A percentile compares a stretch with the other conserved stretches of the same genome.
Evolutionary conservation across 2,329 filamentous ascomycete genomes (phyloP).

Genomic region (Aspergillus sclerotialis): DNA sequence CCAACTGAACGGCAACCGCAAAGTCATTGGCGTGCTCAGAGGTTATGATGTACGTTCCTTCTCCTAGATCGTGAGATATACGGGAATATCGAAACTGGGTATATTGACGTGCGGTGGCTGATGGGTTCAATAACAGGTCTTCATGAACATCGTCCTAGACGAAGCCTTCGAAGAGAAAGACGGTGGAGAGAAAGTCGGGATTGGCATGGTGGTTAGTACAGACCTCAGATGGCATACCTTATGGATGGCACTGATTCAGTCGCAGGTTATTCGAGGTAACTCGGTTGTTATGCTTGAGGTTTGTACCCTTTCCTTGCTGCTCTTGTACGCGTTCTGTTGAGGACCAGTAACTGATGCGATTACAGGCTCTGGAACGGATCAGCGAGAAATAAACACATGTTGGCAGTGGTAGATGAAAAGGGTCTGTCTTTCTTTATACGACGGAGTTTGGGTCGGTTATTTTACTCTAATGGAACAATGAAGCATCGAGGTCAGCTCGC

Average conservation of each 20-base stretch:
- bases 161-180: constrained; percentile 93
- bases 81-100: no score
- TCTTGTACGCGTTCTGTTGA: background rate
- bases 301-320: constrained; percentile 5
- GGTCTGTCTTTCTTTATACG: constrained; percentile 7
- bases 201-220: constrained; percentile 79
- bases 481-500: constrained; percentile 1
- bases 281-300: constrained; percentile 96
- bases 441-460: constrained; percentile 7
- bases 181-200: constrained; percentile 77
- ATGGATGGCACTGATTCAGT: no score
- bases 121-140: constrained; percentile 57
- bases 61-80: background rate
- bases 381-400: constrained; percentile 30
- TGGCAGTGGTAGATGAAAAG: background rate
- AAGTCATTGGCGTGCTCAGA: constrained; percentile 87
- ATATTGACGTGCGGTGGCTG: no score
- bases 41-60: constrained; percentile 77
- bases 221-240: no score
- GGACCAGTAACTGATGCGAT: constrained; percentile 4
- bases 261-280: constrained; percentile 87
- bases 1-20: constrained; percentile 94
- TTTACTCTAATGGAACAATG: background rate
- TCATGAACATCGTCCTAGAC: constrained; percentile 95
- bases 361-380: constrained; percentile 36